Base-by-base conservation (phyloP, 1,284 basidiomycete genomes). In the Tremellales sp. region DNA sequence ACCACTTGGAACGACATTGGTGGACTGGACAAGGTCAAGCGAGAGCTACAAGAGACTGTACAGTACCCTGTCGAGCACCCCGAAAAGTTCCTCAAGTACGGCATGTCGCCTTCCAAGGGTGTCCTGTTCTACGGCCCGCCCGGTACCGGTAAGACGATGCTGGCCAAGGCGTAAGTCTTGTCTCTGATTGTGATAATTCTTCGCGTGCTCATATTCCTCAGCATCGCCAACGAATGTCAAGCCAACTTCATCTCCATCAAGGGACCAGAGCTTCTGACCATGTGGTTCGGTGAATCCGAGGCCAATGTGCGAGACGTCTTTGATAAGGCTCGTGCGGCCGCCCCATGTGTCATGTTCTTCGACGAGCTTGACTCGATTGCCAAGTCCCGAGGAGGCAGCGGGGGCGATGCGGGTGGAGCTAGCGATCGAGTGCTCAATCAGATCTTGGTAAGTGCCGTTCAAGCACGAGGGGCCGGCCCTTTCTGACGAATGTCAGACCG, bases 281-380 rank as follows among this genome's bases (percentile, higher is more conserved):
- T 98, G 96, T 98, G 94, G 94, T 98, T 98, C 76, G 96, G 96
- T 83, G 96, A 98, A 80, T 97, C 92, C 5, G 96, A 99, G 77
- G 94, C 94, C 59, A 97, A 97, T 68, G 96, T 99, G 46, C 90
- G 96, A 63, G 96, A 98, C 64, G 91, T 98, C 54, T 99, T 99
- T 75, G 94, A 98, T 82, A 97, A 98, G 78, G 94, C 96, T 46
- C 89, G 96, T 64, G 94, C 94, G 21, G 96, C 96, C 4, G 93
- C 94, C 7, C 96, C 96, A 2, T 97, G 94, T 75, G 92, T 98
- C 60, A 97, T 98, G 92, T 98, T 98, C 87, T 98, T 98, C 76
- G 94, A 99, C 68, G 94, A 99, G 77, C 80, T 99, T 68, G 94
- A 98, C 73, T 96, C 94, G 11, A 97, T 98, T 64, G 94, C 94